A percentile compares a stretch with the other conserved stretches of the same genome.
phyloP scores from a whole-genome alignment of 106 monocot genomes.

The Acanthochlamys bracteata region DNA sequence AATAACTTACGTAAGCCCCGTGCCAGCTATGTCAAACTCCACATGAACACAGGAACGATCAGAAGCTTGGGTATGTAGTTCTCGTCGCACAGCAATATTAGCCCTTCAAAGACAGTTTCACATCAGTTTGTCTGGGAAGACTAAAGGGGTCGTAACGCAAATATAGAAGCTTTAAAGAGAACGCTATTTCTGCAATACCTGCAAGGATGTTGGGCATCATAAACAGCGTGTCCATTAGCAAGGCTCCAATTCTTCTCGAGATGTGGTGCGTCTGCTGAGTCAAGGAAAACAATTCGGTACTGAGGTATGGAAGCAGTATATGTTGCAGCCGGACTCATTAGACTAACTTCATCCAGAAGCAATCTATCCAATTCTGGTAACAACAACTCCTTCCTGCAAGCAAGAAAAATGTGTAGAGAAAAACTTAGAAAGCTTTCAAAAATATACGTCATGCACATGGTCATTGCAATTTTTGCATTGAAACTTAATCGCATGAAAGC shows the following conservation, averaged over 20 bases:
- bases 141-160: not conserved
- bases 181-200: slow-evolving; percentile 23
- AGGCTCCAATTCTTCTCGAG: slow-evolving; percentile 61
- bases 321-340: slow-evolving; percentile 35
- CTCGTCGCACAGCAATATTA: slow-evolving; percentile 68
- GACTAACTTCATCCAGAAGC: slow-evolving; percentile 66
- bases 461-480: not conserved
- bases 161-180: not conserved
- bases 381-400: slow-evolving; percentile 73
- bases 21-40: slow-evolving; percentile 85
- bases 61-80: slow-evolving; percentile 82
- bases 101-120: slow-evolving; percentile 27
- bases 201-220: slow-evolving; percentile 85
- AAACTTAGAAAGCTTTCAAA: not conserved
- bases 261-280: slow-evolving; percentile 17
- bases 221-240: slow-evolving; percentile 63
- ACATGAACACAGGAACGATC: slow-evolving; percentile 95
- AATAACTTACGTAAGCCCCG: slow-evolving; percentile 60
- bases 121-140: not conserved
- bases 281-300: slow-evolving; percentile 71
- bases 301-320: slow-evolving; percentile 82
- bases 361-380: slow-evolving; percentile 89
- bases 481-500: not conserved
- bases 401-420: not conserved
- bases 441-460: not conserved